Conservation (phyloP, 1,284 basidiomycete genomes). For the Leccinum variabile region DNA sequence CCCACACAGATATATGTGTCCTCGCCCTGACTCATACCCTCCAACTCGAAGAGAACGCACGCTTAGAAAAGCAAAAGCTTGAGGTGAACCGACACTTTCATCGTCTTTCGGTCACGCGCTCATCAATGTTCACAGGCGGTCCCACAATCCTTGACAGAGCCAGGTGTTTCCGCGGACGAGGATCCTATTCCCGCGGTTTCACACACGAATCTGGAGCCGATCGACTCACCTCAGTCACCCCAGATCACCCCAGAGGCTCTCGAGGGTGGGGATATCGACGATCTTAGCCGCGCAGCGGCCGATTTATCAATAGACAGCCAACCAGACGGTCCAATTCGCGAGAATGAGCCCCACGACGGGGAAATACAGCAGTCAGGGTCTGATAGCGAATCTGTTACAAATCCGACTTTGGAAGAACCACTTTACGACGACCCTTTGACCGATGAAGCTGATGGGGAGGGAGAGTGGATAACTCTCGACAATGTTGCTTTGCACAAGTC, state of each 20-base stretch:
- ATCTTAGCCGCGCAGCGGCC: constrained; percentile 15
- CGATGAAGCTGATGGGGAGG: constrained; percentile 79
- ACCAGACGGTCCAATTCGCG: constrained; percentile 1
- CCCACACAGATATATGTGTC: constrained; percentile 88
- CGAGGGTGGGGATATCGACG: constrained; percentile 1
- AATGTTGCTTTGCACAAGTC: constrained; percentile 91
- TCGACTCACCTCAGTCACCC: constrained; percentile 4
- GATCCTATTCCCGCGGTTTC: background rate
- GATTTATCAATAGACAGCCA: constrained; percentile 16
- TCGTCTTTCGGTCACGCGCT: background rate
- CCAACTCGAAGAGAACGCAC: constrained; percentile 46
- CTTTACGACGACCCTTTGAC: constrained; percentile 70
- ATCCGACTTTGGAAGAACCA: constrained; percentile 26
- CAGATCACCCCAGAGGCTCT: background rate
- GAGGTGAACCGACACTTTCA: constrained; percentile 17
- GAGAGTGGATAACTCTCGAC: constrained; percentile 95
- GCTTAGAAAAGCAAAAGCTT: constrained; percentile 14
- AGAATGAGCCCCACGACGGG: constrained; percentile 1
- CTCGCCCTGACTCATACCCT: constrained; percentile 87
- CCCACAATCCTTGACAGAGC: constrained; percentile 24
- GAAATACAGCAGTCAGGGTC: constrained; percentile 10
- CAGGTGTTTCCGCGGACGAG: constrained; percentile 49
- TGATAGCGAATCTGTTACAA: constrained; percentile 6
- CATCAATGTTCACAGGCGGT: constrained; percentile 14
- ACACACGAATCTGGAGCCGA: constrained; percentile 3